phyloP scores from a whole-genome alignment of 164 flowering plant genomes.

The Echeveria elegans region DNA sequence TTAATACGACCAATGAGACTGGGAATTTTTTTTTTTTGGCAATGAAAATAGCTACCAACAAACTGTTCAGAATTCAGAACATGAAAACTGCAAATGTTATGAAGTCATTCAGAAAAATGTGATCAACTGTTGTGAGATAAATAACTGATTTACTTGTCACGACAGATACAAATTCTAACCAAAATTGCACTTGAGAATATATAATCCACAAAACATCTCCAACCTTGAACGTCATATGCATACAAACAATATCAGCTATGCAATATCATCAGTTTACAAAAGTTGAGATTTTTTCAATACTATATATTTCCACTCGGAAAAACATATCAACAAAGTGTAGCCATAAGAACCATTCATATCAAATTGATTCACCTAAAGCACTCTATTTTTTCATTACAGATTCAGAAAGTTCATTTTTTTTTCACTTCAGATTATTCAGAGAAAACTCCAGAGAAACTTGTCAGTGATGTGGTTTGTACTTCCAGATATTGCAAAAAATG shows the following conservation, averaged over 20 bases:
- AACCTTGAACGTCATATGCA: neutral
- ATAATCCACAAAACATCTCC: neutral
- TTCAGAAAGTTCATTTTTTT: neutral
- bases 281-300: neutral
- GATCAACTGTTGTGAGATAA: no score
- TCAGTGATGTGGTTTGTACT: neutral
- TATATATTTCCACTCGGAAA: neutral
- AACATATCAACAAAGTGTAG: neutral
- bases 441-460: neutral
- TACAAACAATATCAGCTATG: neutral
- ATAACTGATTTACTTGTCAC: neutral
- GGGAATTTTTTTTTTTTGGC: no score
- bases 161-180: neutral
- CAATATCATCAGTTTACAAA: neutral
- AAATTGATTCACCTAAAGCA: neutral
- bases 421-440: neutral
- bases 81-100: no score
- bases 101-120: neutral
- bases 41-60: no score
- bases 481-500: neutral
- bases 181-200: neutral
- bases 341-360: constrained; percentile 1
- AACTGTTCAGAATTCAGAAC: no score
- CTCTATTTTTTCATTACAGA: neutral
- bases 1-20: no score